phyloP scores from a whole-genome alignment of 129 eudicot genomes.

The Kitagawia praeruptora region DNA sequence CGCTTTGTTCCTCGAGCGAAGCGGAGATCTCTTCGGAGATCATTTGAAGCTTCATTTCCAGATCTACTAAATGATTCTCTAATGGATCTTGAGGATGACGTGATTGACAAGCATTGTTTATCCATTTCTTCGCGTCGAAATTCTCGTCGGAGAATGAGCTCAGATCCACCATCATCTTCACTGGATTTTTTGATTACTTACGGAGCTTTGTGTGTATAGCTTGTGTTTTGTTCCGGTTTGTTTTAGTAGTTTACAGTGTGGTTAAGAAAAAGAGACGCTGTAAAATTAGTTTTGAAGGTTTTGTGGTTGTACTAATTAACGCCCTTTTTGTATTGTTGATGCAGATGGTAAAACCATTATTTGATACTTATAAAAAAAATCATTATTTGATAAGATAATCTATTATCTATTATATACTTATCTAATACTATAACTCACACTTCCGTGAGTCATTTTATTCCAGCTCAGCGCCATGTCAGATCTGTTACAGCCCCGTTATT shows the following conservation, averaged over 20 bases:
- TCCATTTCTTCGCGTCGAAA: constrained; percentile 96
- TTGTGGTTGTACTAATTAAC: too few species aligned
- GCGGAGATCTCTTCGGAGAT: constrained; percentile 91
- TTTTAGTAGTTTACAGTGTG: background rate
- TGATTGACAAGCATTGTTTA: constrained; percentile 62
- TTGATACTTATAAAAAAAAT: too few species aligned
- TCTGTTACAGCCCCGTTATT: too few species aligned
- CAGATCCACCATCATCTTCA: constrained; percentile 79
- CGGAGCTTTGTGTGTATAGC: background rate
- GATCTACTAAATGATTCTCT: constrained; percentile 85
- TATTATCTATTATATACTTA: too few species aligned
- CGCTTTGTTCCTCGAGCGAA: constrained; percentile 95
- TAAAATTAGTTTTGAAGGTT: too few species aligned
- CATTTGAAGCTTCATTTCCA: constrained; percentile 95
- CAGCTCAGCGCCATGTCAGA: too few species aligned
- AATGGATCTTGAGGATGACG: constrained; percentile 85
- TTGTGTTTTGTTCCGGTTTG: background rate
- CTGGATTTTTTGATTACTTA: background rate
- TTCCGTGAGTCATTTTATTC: too few species aligned
- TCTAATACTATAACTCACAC: too few species aligned
- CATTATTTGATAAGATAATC: too few species aligned
- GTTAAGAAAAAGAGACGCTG: background rate
- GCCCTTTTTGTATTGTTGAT: too few species aligned
- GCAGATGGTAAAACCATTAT: too few species aligned
- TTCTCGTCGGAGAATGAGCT: constrained; percentile 80